A percentile compares a stretch with the other conserved stretches of the same genome.
Conservation (phyloP, 2,329 filamentous ascomycete genomes). For the Ascochyta pisi region DNA sequence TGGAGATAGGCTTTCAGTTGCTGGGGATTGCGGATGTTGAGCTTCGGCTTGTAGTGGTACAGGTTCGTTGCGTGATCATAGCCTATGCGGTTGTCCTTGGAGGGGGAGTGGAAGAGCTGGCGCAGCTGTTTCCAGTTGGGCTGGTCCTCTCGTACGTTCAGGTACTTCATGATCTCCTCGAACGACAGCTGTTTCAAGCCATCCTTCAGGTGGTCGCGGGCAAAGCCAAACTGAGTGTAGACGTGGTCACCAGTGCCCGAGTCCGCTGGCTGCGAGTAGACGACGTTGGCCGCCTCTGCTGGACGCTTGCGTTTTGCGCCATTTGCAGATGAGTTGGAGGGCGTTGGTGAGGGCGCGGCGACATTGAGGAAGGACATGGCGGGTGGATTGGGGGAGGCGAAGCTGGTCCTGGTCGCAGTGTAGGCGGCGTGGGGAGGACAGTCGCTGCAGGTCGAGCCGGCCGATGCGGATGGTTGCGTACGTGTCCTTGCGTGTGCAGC, state of each 20-base stretch:
- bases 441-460: not conserved
- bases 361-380: conserved; percentile 48
- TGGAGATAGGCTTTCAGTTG: conserved; percentile 84
- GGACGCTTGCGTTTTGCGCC: conserved; percentile 66
- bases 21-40: conserved; percentile 79
- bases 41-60: conserved; percentile 85
- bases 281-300: conserved; percentile 59
- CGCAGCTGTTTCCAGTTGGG: conserved; percentile 65
- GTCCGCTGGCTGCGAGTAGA: conserved; percentile 78
- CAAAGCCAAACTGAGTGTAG: conserved; percentile 87
- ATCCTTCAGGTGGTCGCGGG: conserved; percentile 68
- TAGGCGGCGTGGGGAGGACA: not conserved
- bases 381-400: not conserved
- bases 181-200: conserved; percentile 73
- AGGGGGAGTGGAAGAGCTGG: conserved; percentile 65
- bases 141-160: conserved; percentile 71
- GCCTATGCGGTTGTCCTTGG: conserved; percentile 67
- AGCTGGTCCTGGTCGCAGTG: conserved; percentile 1
- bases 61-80: conserved; percentile 66
- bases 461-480: not conserved
- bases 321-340: conserved; percentile 47
- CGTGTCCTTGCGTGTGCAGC: conserved; percentile 28
- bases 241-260: conserved; percentile 80
- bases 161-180: conserved; percentile 78
- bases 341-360: conserved; percentile 65